Conservation (phyloP, 2,329 filamentous ascomycete species). For the Dactylonectria estremocensis region DNA sequence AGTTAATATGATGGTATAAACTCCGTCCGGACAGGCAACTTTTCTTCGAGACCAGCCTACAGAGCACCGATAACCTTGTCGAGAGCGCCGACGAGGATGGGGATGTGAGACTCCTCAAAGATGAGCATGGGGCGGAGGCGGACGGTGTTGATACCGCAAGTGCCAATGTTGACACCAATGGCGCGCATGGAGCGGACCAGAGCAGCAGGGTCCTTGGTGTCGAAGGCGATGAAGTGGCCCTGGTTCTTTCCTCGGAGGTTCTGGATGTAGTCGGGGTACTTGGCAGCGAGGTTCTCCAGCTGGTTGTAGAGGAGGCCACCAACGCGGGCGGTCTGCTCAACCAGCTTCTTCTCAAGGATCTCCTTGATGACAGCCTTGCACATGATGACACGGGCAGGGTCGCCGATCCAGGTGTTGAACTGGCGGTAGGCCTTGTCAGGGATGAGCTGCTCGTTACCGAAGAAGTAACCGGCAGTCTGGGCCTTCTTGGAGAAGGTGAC, state of each 20-base stretch:
- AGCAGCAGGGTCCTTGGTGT: constrained; percentile 78
- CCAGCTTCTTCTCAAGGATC: constrained; percentile 78
- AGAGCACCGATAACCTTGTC: constrained; percentile 49
- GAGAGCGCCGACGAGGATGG: constrained; percentile 47
- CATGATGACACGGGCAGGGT: constrained; percentile 82
- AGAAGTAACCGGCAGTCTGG: constrained; percentile 88
- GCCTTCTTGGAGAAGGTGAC: constrained; percentile 94
- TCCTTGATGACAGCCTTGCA: constrained; percentile 85
- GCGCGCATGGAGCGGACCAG: constrained; percentile 80
- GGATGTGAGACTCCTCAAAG: constrained; percentile 79
- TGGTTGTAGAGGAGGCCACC: constrained; percentile 79
- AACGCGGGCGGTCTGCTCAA: constrained; percentile 75
- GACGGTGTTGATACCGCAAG: constrained; percentile 79
- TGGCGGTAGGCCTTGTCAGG: constrained; percentile 89
- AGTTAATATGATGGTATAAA: constrained; percentile 45
- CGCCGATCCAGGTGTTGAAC: constrained; percentile 92
- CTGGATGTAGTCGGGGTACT: constrained; percentile 78
- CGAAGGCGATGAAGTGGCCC: constrained; percentile 86
- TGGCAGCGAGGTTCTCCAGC: constrained; percentile 73
- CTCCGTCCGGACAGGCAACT: constrained; percentile 24
- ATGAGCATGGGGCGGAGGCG: constrained; percentile 85
- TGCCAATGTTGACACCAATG: constrained; percentile 83
- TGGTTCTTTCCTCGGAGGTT: constrained; percentile 85
- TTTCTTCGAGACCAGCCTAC: constrained; percentile 39
- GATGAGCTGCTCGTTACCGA: constrained; percentile 79